phyloP scores from a whole-genome alignment of 139 green algal species.

The Chlorella sp. region DNA sequence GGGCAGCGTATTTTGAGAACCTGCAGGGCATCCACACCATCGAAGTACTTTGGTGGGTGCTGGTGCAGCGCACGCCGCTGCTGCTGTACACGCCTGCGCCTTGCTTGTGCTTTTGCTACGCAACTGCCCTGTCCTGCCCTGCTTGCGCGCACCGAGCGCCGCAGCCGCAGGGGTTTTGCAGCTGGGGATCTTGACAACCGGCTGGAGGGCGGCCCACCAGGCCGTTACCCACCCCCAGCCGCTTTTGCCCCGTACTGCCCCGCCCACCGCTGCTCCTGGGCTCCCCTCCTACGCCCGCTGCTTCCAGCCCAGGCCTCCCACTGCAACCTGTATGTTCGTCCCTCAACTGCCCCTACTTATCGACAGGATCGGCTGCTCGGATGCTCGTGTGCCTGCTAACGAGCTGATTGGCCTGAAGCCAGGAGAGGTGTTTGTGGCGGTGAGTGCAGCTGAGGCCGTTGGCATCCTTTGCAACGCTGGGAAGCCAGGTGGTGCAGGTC shows the following conservation, averaged over 20 bases:
- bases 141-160: too few relatives aligned
- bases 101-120: too few relatives aligned
- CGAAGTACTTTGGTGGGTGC: conserved; percentile 8
- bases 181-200: too few relatives aligned
- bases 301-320: too few relatives aligned
- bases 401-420: conserved; percentile 11
- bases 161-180: too few relatives aligned
- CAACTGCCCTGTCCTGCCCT: not conserved
- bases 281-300: not conserved
- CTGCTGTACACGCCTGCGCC: not conserved
- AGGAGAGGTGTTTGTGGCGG: conserved; percentile 29
- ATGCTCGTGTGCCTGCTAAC: conserved; percentile 27
- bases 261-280: not conserved
- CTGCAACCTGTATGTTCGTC: too few relatives aligned
- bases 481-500: too few relatives aligned
- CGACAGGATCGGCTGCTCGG: conserved; percentile 17
- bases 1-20: not conserved
- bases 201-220: too few relatives aligned
- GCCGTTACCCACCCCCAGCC: not conserved
- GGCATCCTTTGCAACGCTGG: not conserved
- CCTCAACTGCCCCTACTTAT: too few relatives aligned
- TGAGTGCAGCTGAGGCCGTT: not conserved
- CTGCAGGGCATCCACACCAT: conserved; percentile 4
- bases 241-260: not conserved
- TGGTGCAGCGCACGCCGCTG: not conserved